These are phyloP conservation scores for Fusarium oligoseptatum DNA, from an alignment of 2,329 filamentous ascomycete genomes.

Conservation along the genomic window DNA sequence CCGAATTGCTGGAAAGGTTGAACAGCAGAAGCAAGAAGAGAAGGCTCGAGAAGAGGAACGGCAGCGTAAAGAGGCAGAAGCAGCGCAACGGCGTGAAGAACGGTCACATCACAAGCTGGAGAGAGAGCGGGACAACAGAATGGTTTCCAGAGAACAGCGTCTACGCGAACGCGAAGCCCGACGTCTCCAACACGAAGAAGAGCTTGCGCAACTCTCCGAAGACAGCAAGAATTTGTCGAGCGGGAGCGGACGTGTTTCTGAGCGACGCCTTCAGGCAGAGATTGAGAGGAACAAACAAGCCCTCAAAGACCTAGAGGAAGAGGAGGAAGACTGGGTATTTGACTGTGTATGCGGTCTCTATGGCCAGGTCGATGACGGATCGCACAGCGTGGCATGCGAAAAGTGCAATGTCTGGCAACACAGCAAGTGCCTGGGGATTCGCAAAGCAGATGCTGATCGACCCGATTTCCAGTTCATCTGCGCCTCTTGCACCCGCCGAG, in stretches of 20 bases:
- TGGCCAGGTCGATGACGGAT: conserved; percentile 93
- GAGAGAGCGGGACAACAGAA: conserved; percentile 81
- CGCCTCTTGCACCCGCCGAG: conserved; percentile 78
- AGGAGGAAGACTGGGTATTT: conserved; percentile 93
- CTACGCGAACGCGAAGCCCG: conserved; percentile 88
- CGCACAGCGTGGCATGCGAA: conserved; percentile 94
- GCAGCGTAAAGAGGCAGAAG: conserved; percentile 65
- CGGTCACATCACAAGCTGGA: conserved; percentile 71
- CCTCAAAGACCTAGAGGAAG: conserved; percentile 76
- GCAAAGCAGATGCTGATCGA: conserved; percentile 82
- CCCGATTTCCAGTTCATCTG: conserved; percentile 92
- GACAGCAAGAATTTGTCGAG: conserved; percentile 73
- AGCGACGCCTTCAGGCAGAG: conserved; percentile 83
- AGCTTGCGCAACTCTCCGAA: conserved; percentile 83
- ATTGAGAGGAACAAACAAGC: conserved; percentile 85
- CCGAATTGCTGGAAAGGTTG: conserved; percentile 84
- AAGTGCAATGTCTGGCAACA: conserved; percentile 97
- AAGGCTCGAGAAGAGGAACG: conserved; percentile 77
- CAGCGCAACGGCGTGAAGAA: conserved; percentile 75
- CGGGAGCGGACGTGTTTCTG: conserved; percentile 75
- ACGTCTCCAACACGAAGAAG: conserved; percentile 86
- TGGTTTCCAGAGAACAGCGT: conserved; percentile 87
- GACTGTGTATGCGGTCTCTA: conserved; percentile 93
- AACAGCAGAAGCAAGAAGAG: conserved; percentile 82
- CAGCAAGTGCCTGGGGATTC: conserved; percentile 88